Conservation (phyloP, 208 protist genomes). For the Wallacemonas sp. region DNA sequence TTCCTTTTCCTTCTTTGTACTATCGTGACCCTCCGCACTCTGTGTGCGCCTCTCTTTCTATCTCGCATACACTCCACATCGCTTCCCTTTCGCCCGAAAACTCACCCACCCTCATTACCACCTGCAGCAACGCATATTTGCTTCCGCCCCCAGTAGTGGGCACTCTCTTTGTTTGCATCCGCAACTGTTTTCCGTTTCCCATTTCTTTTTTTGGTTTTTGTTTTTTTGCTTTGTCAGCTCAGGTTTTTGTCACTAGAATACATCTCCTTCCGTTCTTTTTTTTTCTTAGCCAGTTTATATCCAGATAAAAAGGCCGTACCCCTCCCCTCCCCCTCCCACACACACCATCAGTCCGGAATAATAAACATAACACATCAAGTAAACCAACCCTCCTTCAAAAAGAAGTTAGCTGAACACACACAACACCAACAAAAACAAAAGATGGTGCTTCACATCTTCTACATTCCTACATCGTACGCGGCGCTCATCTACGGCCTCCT, state of each 20-base stretch:
- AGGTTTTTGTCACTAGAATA: background rate
- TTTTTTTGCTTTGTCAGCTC: background rate
- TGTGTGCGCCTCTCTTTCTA: background rate
- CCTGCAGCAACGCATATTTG: background rate
- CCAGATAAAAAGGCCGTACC: too few relatives aligned
- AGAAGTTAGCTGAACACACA: too few relatives aligned
- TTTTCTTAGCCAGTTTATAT: background rate
- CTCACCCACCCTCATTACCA: background rate
- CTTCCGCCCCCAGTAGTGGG: background rate
- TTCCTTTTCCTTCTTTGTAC: too few relatives aligned
- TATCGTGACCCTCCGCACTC: background rate
- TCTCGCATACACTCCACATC: background rate
- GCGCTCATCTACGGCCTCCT: constrained; percentile 64
- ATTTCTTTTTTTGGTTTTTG: too few relatives aligned
- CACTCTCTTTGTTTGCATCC: too few relatives aligned
- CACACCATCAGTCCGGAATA: background rate
- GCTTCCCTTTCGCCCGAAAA: background rate
- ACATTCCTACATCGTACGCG: constrained; percentile 65
- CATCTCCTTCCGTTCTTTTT: background rate
- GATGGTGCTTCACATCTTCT: constrained; percentile 63
- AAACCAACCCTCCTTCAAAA: background rate
- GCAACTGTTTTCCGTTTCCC: too few relatives aligned
- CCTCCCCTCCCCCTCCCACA: too few relatives aligned
- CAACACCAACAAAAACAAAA: background rate
- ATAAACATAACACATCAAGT: background rate